A percentile compares a stretch with the other conserved stretches of the same genome.
These are phyloP conservation scores for Salicornia ramosissima DNA, from an alignment of 148 eudicot species.

Conservation along the genomic window DNA sequence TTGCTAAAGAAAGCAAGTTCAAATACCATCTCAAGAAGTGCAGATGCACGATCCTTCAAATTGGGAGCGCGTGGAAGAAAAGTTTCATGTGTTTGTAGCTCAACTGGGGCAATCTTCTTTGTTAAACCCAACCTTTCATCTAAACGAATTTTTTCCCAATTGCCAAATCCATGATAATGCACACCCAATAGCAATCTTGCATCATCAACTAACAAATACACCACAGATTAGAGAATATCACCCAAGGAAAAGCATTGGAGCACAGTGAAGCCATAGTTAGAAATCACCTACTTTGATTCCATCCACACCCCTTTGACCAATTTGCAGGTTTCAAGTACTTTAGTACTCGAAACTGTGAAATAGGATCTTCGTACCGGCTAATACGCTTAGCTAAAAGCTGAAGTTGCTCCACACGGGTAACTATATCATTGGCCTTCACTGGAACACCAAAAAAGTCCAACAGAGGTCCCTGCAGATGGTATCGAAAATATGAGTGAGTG, in stretches of 20 bases:
- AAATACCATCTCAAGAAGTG: slow-evolving; percentile 87
- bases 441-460: slow-evolving; percentile 96
- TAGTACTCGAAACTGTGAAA: slow-evolving; percentile 77
- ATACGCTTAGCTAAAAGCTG: slow-evolving; percentile 86
- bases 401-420: slow-evolving; percentile 86
- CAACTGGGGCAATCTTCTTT: slow-evolving; percentile 98
- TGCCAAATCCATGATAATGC: slow-evolving; percentile 93
- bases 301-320: slow-evolving; percentile 99
- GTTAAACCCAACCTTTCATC: slow-evolving; percentile 83
- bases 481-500: slow-evolving; percentile 15
- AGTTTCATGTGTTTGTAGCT: slow-evolving; percentile 98
- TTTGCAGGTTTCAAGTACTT: slow-evolving; percentile 89
- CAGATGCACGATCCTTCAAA: slow-evolving; percentile 90
- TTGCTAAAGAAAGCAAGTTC: neutral
- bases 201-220: slow-evolving; percentile 70
- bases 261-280: neutral
- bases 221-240: slow-evolving; percentile 12
- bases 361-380: slow-evolving; percentile 64
- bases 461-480: slow-evolving; percentile 62
- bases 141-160: slow-evolving; percentile 93
- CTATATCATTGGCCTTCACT: slow-evolving; percentile 87
- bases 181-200: slow-evolving; percentile 91
- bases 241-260: neutral
- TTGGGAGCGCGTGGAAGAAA: slow-evolving; percentile 99
- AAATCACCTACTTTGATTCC: slow-evolving; percentile 84